Percentiles rank a stretch among this genome's conserved stretches.
phyloP scores from a whole-genome alignment of 495 filamentous ascomycete species.

The Hypoxylon fuscum region DNA sequence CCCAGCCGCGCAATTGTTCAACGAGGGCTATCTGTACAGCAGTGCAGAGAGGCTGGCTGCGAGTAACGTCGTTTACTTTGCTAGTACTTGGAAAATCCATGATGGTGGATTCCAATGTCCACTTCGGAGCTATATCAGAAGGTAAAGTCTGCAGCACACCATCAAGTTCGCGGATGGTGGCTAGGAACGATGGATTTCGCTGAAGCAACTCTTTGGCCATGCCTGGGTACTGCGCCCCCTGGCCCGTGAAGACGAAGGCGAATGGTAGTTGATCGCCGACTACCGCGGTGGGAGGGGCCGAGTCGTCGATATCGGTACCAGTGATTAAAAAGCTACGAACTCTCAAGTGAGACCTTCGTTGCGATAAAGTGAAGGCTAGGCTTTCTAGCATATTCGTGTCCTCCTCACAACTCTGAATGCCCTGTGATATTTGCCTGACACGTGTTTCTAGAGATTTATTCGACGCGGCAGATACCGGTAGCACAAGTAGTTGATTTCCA shows the following conservation, averaged over 20 bases:
- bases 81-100: background rate
- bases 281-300: too few species aligned
- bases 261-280: too few species aligned
- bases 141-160: conserved; percentile 34
- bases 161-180: conserved; percentile 47
- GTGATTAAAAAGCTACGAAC: conserved; percentile 6
- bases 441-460: conserved; percentile 22
- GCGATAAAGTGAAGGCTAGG: conserved; percentile 36
- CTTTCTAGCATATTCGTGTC: too few species aligned
- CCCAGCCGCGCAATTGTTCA: conserved; percentile 59
- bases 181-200: conserved; percentile 42
- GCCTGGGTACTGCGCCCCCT: conserved; percentile 60
- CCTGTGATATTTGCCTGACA: too few species aligned
- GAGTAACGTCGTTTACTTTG: conserved; percentile 37
- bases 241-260: conserved; percentile 48
- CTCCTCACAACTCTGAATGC: too few species aligned
- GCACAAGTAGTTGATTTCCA: conserved; percentile 10
- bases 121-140: conserved; percentile 13
- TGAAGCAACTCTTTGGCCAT: conserved; percentile 62
- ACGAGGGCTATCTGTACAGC: conserved; percentile 62
- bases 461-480: conserved; percentile 26
- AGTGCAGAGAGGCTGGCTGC: conserved; percentile 59
- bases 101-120: conserved; percentile 10
- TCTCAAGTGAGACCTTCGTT: conserved; percentile 24
- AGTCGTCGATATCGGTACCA: too few species aligned